A percentile compares a stretch with the other conserved stretches of the same genome.
Evolutionary conservation across 257 asterid genomes (phyloP).

Genomic region (Solanum virginianum): DNA sequence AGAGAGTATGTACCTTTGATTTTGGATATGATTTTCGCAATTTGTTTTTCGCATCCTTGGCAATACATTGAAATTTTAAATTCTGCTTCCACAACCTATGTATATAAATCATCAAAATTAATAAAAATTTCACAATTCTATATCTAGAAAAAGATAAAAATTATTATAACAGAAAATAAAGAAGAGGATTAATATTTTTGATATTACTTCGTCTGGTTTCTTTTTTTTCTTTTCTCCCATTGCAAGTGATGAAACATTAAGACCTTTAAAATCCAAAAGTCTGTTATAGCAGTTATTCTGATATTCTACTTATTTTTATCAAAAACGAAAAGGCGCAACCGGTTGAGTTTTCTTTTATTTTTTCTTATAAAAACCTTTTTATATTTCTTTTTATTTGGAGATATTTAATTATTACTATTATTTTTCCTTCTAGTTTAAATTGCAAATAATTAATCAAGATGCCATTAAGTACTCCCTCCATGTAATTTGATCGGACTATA

Average conservation of each 20-base stretch:
- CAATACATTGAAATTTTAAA: conserved; percentile 70
- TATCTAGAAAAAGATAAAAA: neutral
- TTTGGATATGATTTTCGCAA: conserved; percentile 55
- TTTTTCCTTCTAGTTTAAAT: neutral
- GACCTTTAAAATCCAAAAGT: neutral
- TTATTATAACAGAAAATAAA: neutral
- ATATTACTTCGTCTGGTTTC: neutral
- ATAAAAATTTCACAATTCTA: neutral
- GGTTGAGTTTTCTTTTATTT: neutral
- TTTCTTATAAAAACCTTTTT: neutral
- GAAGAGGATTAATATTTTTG: neutral
- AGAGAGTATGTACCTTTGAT: conserved; percentile 42
- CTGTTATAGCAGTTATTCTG: neutral
- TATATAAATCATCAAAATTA: neutral
- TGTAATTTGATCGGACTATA: neutral
- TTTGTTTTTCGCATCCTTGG: conserved; percentile 73
- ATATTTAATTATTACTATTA: neutral
- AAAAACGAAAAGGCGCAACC: neutral
- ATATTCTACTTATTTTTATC: neutral
- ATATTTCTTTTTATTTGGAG: neutral
- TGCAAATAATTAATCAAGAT: neutral
- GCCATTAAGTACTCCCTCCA: neutral
- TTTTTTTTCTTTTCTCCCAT: conserved; percentile 25
- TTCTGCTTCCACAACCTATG: conserved; percentile 44
- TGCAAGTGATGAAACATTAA: neutral